A percentile compares a stretch with the other conserved stretches of the same genome.
These are phyloP conservation scores for Taiwanofungus camphoratus DNA, from an alignment of 1,284 basidiomycete species.

Conservation along the genomic window DNA sequence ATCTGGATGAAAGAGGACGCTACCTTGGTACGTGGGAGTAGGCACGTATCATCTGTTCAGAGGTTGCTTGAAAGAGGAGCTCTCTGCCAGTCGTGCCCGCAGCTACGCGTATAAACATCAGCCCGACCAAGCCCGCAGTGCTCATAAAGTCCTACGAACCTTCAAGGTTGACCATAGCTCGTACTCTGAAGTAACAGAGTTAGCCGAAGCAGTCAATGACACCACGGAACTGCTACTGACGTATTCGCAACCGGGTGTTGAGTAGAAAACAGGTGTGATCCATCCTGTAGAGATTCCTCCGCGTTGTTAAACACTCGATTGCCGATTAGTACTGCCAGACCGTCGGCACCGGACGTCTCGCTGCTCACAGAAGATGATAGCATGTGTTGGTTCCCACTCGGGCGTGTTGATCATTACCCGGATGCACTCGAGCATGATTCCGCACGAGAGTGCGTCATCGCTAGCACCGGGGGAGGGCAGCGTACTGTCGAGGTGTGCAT, in stretches of 20 bases:
- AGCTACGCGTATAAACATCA: constrained; percentile 36
- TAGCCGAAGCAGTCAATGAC: background rate
- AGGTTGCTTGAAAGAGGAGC: constrained; percentile 94
- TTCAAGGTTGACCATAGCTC: constrained; percentile 91
- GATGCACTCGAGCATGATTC: constrained; percentile 89
- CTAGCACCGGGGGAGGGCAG: constrained; percentile 80
- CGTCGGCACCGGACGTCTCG: background rate
- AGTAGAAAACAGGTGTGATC: constrained; percentile 88
- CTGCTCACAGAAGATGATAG: constrained; percentile 79
- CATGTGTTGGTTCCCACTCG: constrained; percentile 70
- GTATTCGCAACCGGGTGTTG: constrained; percentile 73
- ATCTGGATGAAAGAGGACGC: constrained; percentile 3
- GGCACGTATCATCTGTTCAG: constrained; percentile 89
- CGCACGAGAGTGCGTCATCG: constrained; percentile 85
- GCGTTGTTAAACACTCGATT: constrained; percentile 88
- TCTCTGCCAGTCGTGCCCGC: constrained; percentile 88
- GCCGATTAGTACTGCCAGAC: background rate
- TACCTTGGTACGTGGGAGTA: constrained; percentile 81
- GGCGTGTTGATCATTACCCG: constrained; percentile 75
- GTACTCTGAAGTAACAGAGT: constrained; percentile 49
- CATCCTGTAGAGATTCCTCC: constrained; percentile 93
- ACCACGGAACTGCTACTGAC: constrained; percentile 37
- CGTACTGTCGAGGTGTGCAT: constrained; percentile 87
- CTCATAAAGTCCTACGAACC: constrained; percentile 33
- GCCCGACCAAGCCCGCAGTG: background rate